Base-by-base conservation (phyloP, 139 green algal species). In the Chlorella sp. region DNA sequence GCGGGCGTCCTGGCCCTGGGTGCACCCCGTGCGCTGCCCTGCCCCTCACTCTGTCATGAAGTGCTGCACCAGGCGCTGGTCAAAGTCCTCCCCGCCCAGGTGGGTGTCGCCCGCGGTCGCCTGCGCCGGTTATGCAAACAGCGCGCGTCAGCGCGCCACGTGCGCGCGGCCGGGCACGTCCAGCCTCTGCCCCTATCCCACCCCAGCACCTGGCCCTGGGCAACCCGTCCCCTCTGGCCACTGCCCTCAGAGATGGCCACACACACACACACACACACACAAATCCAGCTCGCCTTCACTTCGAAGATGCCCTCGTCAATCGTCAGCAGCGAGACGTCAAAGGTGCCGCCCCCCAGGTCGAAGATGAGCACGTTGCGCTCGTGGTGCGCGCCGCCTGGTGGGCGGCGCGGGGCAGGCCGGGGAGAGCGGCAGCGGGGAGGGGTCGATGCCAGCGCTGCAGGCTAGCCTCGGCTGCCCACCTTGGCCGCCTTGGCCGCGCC, bases 131-230 rank as follows among this genome's bases (percentile, higher is more conserved):
- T n/a, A n/a, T n/a, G n/a, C n/a, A n/a, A n/a, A n/a, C n/a, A n/a
- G n/a, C n/a, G n/a, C n/a, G n/a, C n/a, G n/a, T n/a, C n/a, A n/a
- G n/a, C n/a, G n/a, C n/a, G n/a, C n/a, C n/a, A n/a, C n/a, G n/a
- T n/a, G n/a, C n/a, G n/a, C n/a, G n/a, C n/a, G n/a, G n/a, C n/a
- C n/a, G n/a, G n/a, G n/a, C n/a, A n/a, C n/a, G n/a, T n/a, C n/a
- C n/a, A n/a, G n/a, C n/a, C n/a, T n/a, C n/a, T 99, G 73, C 95
- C 94, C 92, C 98, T 99, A 92, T 99, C 95, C 21, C 93, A 91
- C 23, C 94, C 88, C 88, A 98, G 95, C 1, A 92, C 98, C 67
- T 98, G 81, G 29, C 92, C 86, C 89, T 96, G 91, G 38, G 85
- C 62, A 4, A 86, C 88, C 82, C 96, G 93, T 62, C 93, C 88